phyloP scores from a whole-genome alignment of 305 asterid species.

The Solanum hybrid region DNA sequence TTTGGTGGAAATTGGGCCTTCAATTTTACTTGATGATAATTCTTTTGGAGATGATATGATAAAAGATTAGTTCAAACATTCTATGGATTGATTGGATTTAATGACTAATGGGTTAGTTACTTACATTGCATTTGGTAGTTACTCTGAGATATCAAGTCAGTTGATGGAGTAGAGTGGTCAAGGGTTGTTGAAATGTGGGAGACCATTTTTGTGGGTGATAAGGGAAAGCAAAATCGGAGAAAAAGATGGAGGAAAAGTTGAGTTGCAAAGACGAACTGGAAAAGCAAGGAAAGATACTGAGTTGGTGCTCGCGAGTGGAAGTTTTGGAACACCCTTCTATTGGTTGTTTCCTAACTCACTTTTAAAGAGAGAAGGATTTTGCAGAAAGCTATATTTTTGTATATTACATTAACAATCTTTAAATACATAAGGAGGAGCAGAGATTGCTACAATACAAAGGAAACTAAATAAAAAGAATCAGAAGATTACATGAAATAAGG shows the following conservation, averaged over 20 bases:
- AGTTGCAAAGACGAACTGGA: background rate
- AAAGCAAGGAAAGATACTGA: background rate
- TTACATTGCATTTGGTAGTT: background rate
- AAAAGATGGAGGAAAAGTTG: background rate
- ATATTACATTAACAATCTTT: too few relatives aligned
- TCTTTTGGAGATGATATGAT: background rate
- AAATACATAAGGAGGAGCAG: too few relatives aligned
- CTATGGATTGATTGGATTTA: background rate
- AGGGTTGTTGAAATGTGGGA: background rate
- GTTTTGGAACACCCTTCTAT: background rate
- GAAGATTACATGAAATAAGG: too few relatives aligned
- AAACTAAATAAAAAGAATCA: too few relatives aligned
- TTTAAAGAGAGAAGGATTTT: too few relatives aligned
- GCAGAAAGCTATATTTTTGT: too few relatives aligned
- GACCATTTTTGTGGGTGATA: background rate
- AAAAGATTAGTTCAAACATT: background rate
- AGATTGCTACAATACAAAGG: too few relatives aligned
- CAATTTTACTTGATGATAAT: background rate
- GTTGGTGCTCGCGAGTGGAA: background rate
- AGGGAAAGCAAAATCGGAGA: background rate
- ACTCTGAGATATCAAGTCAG: background rate
- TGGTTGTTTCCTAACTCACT: background rate
- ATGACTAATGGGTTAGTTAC: background rate
- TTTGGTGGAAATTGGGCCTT: too few relatives aligned
- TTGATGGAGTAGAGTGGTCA: background rate